A percentile compares a stretch with the other conserved stretches of the same genome.
phyloP scores from a whole-genome alignment of 495 filamentous ascomycete genomes.

The Penicillium canariense region DNA sequence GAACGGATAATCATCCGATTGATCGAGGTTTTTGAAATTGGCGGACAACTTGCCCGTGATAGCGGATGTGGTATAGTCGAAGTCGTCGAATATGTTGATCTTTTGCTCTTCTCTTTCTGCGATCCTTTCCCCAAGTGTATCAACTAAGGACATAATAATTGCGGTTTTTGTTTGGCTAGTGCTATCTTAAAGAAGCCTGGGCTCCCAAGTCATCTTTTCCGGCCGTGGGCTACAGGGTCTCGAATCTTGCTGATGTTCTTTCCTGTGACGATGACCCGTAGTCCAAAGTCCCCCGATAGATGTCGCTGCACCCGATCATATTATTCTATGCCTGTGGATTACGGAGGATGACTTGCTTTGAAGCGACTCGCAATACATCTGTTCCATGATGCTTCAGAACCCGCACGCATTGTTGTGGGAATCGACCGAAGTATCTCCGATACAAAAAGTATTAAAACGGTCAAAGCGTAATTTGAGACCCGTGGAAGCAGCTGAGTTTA shows the following conservation, averaged over 20 bases:
- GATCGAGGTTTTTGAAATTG: slow-evolving; percentile 8
- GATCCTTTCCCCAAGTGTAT: slow-evolving; percentile 2
- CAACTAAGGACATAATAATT: slow-evolving; percentile 6
- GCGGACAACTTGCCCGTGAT: slow-evolving; percentile 8
- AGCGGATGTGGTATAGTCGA: slow-evolving; percentile 6
- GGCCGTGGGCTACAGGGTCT: neutral
- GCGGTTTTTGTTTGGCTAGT: neutral
- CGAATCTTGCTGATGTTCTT: slow-evolving; percentile 8
- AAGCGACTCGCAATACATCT: too few relatives aligned
- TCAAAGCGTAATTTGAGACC: slow-evolving; percentile 34
- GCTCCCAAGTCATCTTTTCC: slow-evolving; percentile 4
- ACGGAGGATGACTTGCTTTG: neutral
- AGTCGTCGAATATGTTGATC: slow-evolving; percentile 7
- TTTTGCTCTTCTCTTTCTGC: neutral
- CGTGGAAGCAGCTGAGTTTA: slow-evolving; percentile 52
- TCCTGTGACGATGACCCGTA: neutral
- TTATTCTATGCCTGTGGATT: neutral
- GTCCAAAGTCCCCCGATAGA: neutral
- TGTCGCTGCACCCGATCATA: neutral
- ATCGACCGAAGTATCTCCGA: neutral
- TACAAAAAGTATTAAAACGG: neutral
- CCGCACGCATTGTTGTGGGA: neutral
- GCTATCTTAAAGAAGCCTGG: neutral
- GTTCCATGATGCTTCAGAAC: neutral
- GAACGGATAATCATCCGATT: slow-evolving; percentile 8